These are phyloP conservation scores for Ocimum tenuiflorum DNA, from an alignment of 257 asterid species.

Conservation along the genomic window DNA sequence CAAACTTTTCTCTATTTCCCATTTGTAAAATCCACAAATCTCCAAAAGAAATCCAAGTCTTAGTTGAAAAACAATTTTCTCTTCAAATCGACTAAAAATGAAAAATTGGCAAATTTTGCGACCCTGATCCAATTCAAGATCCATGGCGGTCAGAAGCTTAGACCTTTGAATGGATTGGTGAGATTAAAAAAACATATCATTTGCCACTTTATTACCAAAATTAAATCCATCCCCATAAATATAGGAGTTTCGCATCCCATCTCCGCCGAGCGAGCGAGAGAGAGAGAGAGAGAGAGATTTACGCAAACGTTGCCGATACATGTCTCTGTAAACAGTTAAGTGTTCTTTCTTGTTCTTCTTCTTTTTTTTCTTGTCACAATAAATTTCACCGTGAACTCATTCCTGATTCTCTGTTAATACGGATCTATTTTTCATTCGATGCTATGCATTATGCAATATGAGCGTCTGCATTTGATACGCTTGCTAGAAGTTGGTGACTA, in stretches of 20 bases:
- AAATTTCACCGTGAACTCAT: not conserved
- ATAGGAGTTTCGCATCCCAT: not conserved
- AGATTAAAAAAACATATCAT: no score
- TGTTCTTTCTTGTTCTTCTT: not conserved
- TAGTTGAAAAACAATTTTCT: no score
- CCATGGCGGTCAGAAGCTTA: no score
- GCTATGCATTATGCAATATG: not conserved
- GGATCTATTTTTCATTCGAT: constrained; percentile 12
- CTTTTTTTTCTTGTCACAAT: not conserved
- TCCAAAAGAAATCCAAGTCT: no score
- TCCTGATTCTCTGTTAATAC: not conserved
- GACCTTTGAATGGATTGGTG: no score
- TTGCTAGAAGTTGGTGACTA: no score
- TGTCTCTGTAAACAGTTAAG: not conserved
- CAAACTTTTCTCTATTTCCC: no score
- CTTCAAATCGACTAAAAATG: no score
- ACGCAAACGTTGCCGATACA: not conserved
- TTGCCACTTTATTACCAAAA: not conserved
- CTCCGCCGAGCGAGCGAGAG: not conserved
- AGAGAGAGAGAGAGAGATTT: not conserved
- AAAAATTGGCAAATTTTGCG: no score
- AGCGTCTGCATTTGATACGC: no score
- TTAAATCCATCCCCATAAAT: not conserved
- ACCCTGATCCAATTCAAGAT: no score
- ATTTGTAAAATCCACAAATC: no score